A percentile compares a stretch with the other conserved stretches of the same genome.
Conservation (phyloP, 169 alveolate species). For the Babesia microti region DNA sequence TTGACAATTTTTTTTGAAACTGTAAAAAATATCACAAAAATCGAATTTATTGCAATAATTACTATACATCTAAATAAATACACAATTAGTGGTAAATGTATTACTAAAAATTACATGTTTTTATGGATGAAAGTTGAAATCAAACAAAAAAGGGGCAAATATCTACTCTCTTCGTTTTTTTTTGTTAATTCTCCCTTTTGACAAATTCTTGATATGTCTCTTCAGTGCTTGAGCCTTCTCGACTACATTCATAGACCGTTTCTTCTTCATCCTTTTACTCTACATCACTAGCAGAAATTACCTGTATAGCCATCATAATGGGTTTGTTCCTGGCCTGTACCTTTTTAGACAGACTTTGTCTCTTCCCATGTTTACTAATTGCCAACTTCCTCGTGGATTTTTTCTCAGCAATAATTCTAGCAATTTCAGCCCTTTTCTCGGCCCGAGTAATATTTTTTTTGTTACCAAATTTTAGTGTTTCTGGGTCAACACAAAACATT, state of each 20-base stretch:
- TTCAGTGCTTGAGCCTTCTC: slow-evolving; percentile 22
- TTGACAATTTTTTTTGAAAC: too few species aligned
- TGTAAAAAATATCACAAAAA: too few species aligned
- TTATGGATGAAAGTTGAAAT: too few species aligned
- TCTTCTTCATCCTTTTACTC: slow-evolving; percentile 22
- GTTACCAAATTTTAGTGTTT: not conserved
- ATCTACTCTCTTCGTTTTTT: slow-evolving; percentile 26
- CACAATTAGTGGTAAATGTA: too few species aligned
- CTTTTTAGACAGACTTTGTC: slow-evolving; percentile 55
- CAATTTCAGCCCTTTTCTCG: slow-evolving; percentile 5
- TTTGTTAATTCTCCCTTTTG: slow-evolving; percentile 21
- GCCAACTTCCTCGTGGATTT: slow-evolving; percentile 13
- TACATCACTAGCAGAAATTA: too few species aligned
- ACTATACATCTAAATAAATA: too few species aligned
- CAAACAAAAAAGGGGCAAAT: too few species aligned
- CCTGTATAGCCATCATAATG: slow-evolving; percentile 55
- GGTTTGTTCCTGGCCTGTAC: slow-evolving; percentile 59
- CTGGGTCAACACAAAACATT: not conserved
- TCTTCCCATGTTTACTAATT: slow-evolving; percentile 25
- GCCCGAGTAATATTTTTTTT: slow-evolving; percentile 1
- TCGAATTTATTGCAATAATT: too few species aligned
- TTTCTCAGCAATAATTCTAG: slow-evolving; percentile 9
- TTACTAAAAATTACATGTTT: too few species aligned
- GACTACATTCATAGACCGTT: slow-evolving; percentile 10
- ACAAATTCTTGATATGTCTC: slow-evolving; percentile 28